Conservation (phyloP, 2,329 filamentous ascomycete genomes). For the Cladosporium sp. region DNA sequence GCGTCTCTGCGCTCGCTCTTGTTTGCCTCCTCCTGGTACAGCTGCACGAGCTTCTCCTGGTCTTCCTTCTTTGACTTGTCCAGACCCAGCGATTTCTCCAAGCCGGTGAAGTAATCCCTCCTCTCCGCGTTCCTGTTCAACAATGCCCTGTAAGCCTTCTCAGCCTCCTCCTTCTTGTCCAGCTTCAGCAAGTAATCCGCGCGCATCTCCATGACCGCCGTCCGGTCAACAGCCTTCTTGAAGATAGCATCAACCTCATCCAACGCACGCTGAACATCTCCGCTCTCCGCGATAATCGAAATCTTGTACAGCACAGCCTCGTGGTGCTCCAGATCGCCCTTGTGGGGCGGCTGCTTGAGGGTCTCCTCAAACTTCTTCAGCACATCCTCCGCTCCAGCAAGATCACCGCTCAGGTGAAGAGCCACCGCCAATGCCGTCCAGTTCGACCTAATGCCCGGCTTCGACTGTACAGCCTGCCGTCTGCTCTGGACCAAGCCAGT, state of each 20-base stretch:
- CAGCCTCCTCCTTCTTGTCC: conserved; percentile 70
- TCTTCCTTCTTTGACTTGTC: conserved; percentile 54
- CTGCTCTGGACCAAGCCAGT: conserved; percentile 87
- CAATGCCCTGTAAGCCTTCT: conserved; percentile 70
- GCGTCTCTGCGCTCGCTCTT: conserved; percentile 82
- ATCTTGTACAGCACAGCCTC: conserved; percentile 96
- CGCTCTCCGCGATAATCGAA: conserved; percentile 81
- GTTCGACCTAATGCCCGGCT: conserved; percentile 77
- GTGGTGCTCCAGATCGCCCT: conserved; percentile 81
- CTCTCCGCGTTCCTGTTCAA: conserved; percentile 85
- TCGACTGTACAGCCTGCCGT: conserved; percentile 76
- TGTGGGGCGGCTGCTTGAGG: conserved; percentile 70
- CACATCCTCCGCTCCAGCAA: conserved; percentile 81
- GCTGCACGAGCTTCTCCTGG: conserved; percentile 62
- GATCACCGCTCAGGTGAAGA: conserved; percentile 81
- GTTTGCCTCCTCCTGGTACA: conserved; percentile 76
- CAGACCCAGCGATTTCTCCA: conserved; percentile 64
- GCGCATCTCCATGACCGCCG: conserved; percentile 76
- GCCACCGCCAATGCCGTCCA: conserved; percentile 97
- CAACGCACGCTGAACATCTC: conserved; percentile 74
- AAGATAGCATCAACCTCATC: conserved; percentile 75
- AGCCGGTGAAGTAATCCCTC: conserved; percentile 73
- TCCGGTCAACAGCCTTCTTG: conserved; percentile 73
- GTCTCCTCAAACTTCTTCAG: conserved; percentile 91
- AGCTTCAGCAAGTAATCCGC: conserved; percentile 79